These are phyloP conservation scores for Monilinia fructigena DNA, from an alignment of 2,329 filamentous ascomycete genomes.

Conservation along the genomic window DNA sequence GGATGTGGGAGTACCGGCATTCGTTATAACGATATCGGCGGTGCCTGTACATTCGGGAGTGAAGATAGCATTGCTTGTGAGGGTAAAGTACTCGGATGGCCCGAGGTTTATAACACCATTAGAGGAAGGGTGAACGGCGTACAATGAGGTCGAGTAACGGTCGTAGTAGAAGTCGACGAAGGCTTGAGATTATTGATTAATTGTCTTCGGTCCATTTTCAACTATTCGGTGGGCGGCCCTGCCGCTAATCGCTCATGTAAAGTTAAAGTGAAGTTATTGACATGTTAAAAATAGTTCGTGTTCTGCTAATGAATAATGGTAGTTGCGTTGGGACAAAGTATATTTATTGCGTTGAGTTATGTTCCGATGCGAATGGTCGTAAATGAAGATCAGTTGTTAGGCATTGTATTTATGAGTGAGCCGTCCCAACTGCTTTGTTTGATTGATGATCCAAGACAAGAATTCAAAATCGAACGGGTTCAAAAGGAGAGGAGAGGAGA, in stretches of 20 bases:
- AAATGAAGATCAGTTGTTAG: neutral
- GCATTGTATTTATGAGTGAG: neutral
- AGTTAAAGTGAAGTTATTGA: constrained; percentile 24
- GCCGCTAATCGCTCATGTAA: constrained; percentile 29
- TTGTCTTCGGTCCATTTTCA: constrained; percentile 37
- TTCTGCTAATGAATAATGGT: neutral
- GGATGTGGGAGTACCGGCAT: constrained; percentile 27
- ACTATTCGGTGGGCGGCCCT: constrained; percentile 31
- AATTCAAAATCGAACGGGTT: too few species aligned
- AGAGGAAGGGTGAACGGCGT: constrained; percentile 60
- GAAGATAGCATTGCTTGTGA: constrained; percentile 50
- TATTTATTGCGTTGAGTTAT: neutral
- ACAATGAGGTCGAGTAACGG: constrained; percentile 49
- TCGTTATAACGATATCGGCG: constrained; percentile 36
- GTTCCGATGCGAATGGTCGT: neutral
- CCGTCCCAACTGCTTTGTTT: constrained; percentile 2
- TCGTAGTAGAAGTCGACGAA: constrained; percentile 38
- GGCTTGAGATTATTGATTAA: constrained; percentile 33
- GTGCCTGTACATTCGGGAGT: constrained; percentile 49
- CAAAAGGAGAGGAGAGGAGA: neutral
- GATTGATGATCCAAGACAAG: neutral
- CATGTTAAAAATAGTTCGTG: constrained; percentile 1
- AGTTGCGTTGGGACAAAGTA: neutral
- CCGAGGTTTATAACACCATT: constrained; percentile 50
- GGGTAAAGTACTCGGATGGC: constrained; percentile 42